Conservation (phyloP, 768 basidiomycete species). For the Kwoniella botswanensis region DNA sequence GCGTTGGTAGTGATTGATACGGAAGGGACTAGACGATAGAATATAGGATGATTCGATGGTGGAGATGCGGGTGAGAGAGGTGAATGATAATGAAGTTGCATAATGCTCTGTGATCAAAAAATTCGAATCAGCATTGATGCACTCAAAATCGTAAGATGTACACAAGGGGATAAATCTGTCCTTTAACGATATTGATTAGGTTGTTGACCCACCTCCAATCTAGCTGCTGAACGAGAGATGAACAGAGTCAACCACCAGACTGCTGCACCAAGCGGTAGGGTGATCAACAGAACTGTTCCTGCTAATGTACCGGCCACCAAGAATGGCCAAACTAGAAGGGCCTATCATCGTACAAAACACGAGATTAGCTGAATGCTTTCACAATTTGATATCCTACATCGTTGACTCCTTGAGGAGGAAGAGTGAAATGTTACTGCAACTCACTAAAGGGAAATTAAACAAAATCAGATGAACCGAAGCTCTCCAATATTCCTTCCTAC, state of each 20-base stretch:
- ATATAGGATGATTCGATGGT: slow-evolving; percentile 51
- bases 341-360: slow-evolving; percentile 26
- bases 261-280: slow-evolving; percentile 53
- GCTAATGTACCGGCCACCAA: slow-evolving; percentile 55
- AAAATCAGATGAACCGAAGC: slow-evolving; percentile 50
- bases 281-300: slow-evolving; percentile 56
- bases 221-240: slow-evolving; percentile 53
- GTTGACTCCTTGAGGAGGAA: too few relatives aligned
- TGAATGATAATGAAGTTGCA: slow-evolving; percentile 53
- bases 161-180: background rate
- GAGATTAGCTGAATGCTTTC: too few relatives aligned
- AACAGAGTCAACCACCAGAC: slow-evolving; percentile 57
- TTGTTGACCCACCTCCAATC: slow-evolving; percentile 47
- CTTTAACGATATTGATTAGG: background rate
- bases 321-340: slow-evolving; percentile 54
- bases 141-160: too few relatives aligned
- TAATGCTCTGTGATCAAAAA: slow-evolving; percentile 41
- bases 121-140: background rate
- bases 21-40: slow-evolving; percentile 45
- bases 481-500: slow-evolving; percentile 45
- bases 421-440: slow-evolving; percentile 18
- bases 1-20: slow-evolving; percentile 3
- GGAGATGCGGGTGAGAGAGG: slow-evolving; percentile 34
- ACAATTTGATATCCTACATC: too few relatives aligned
- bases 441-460: slow-evolving; percentile 56